Base-by-base conservation (phyloP, 768 basidiomycete species). In the Psilocybe subaeruginosa region DNA sequence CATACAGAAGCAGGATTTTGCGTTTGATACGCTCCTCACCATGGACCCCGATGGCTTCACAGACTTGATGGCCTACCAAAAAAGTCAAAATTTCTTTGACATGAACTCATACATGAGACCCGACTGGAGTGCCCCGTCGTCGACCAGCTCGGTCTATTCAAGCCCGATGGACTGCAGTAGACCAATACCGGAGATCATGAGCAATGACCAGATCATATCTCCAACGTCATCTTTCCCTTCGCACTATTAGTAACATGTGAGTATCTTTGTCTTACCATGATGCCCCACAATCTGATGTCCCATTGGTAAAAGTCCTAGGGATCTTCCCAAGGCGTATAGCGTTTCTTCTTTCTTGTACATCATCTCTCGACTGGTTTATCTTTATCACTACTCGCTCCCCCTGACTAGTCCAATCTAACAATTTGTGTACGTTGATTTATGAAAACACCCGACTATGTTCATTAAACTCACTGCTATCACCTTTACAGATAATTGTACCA, bases 221-320 rank as follows among this genome's bases (percentile, higher is more conserved):
- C 56, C 59, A 14, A 48, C 60, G 30, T 46, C 65, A 19, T 62
- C 59, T 52, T 64, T 64, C 48, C 46, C 65, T 41, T 54, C 48
- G 17, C 65, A 69, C 55, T 58, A 61, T 50, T 47, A 64, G 16
- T 63, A 61, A 58, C 71, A 71, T 61, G 70, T 72, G 59, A 67
- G 67, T 67, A 50, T 61, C 45, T 8, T 51, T 35, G 11, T 30
- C 41, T 50, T 23, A 23, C 17, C 17, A 2, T 23, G 17, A 17
- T 33, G 11, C 12, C 37, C 31, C 19, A 12, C 31, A 27, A 23
- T 35, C 37, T 47, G 16, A 54, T 33, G n/a, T 9, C 4, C 23
- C 16, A 19, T 27, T 35, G 12, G 27, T 43, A n/a, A 8, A 8
- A n/a, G 41, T n/a, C 11, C n/a, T n/a, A 43, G 14, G 3, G 41